Percentiles rank a stretch among this genome's conserved stretches.
Evolutionary conservation across 768 basidiomycete species (phyloP).

Genomic region (Porphyrellus cyaneotinctus): DNA sequence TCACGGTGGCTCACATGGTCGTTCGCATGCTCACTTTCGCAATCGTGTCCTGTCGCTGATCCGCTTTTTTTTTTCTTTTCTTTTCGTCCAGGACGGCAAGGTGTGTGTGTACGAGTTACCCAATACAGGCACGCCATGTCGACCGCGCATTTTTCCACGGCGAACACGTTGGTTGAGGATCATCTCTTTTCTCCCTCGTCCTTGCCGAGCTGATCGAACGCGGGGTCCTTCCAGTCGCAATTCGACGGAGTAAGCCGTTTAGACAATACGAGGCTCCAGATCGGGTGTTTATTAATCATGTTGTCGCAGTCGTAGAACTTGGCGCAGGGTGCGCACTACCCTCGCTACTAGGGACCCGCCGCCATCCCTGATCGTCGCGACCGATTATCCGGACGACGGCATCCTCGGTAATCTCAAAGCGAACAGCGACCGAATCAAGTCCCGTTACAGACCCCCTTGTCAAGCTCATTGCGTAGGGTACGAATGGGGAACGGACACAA

Average conservation of each 20-base stretch:
- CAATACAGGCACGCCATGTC: not conserved
- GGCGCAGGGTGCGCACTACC: conserved; percentile 68
- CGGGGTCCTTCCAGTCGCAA: conserved; percentile 41
- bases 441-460: conserved; percentile 36
- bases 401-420: conserved; percentile 53
- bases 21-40: conserved; percentile 1
- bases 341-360: conserved; percentile 48
- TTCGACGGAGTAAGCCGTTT: conserved; percentile 37
- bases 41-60: not conserved
- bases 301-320: conserved; percentile 59
- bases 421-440: conserved; percentile 52
- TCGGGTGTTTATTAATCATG: not conserved
- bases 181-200: conserved; percentile 70
- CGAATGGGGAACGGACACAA: conserved; percentile 59
- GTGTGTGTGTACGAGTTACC: conserved; percentile 32
- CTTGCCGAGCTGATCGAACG: conserved; percentile 64
- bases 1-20: conserved; percentile 58
- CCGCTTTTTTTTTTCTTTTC: not conserved
- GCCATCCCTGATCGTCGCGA: conserved; percentile 54
- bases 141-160: conserved; percentile 34
- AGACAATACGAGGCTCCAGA: not conserved
- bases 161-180: conserved; percentile 68
- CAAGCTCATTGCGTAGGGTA: conserved; percentile 47
- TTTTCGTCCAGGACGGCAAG: conserved; percentile 50
- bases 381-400: conserved; percentile 64